Evolutionary conservation across 106 monocot genomes (phyloP), one percentile per base, ranked within the genome.

Genomic region (Allium fistulosum): DNA sequence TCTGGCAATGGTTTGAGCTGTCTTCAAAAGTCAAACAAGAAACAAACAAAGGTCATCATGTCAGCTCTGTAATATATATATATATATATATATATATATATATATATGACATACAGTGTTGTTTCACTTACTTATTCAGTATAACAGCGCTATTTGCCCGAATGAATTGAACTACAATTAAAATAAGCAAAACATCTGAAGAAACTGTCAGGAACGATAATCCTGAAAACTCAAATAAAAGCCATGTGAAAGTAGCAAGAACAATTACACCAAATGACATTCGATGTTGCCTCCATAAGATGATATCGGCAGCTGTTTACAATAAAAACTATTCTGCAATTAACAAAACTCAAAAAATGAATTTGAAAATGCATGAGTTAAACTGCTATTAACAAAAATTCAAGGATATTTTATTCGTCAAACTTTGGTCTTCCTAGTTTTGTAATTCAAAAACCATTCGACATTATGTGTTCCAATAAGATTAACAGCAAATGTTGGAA

Each of bases 1-100:
- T 99, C 97, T 47, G 97, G 97, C 62, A 99, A 76, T 61, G 97
- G 97, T 58, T 80, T 76, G 48, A 85, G 74, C 61, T 86, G 87
- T 77, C 92, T 99, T 79, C 26, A 53, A 22, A 58, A 17, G 57
- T 17, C 3, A 59, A 28, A 48, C 51, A 49, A 48, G 17, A 37
- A 46, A 16, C 49, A 65, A 2, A n/a, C n/a, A 48, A 15, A 63
- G 46, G 6, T 15, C 9, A 9, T 8, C 49, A 65, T 45, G 47
- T 7, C 13, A 26, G 65, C 26, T 18, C 26, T 17, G 56, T 28
- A 37, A 68, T 58, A 22, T 0, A 49, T 57, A 14, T 1, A 59
- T 9, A 61, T 22, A 22, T 22, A 22, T 22, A 22, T 22, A 22
- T 22, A 22, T 22, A 22, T 22, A 46, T 15, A 51, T 51, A 11